Conservation (phyloP, 306 rosid species). For the Glycine tomentella region DNA sequence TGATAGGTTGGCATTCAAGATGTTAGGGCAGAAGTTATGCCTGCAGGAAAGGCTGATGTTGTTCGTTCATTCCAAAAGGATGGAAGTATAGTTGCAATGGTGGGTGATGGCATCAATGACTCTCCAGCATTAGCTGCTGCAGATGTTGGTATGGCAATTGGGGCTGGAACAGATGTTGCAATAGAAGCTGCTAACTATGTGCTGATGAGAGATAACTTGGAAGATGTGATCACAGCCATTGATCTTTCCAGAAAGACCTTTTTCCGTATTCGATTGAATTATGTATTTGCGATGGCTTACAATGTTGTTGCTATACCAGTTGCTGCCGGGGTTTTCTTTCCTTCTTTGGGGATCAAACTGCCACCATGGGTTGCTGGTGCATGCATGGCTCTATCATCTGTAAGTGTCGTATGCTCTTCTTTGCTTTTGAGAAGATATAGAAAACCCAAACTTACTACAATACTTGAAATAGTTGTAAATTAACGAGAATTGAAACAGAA, state of each 20-base stretch:
- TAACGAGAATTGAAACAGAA: background rate
- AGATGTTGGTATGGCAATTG: constrained; percentile 89
- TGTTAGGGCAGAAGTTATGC: constrained; percentile 89
- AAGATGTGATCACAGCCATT: constrained; percentile 90
- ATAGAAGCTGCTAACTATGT: constrained; percentile 92
- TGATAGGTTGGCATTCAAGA: constrained; percentile 86
- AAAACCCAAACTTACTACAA: constrained; percentile 81
- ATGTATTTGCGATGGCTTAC: constrained; percentile 91
- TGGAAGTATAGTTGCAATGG: constrained; percentile 88
- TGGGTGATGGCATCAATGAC: constrained; percentile 93
- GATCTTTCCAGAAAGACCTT: constrained; percentile 87
- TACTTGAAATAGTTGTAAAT: constrained; percentile 75
- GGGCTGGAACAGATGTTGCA: constrained; percentile 94
- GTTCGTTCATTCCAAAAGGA: constrained; percentile 72
- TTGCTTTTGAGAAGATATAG: constrained; percentile 76
- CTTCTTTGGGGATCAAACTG: constrained; percentile 67
- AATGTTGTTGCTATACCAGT: constrained; percentile 82
- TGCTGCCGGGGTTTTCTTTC: constrained; percentile 82
- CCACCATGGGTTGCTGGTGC: constrained; percentile 97
- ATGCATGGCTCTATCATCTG: constrained; percentile 91
- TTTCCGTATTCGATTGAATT: constrained; percentile 73
- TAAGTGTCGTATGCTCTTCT: constrained; percentile 88
- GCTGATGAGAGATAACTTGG: constrained; percentile 87
- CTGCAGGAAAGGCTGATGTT: constrained; percentile 92
- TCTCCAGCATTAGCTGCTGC: constrained; percentile 93